Percentiles rank a stretch among this genome's conserved stretches.
These are phyloP conservation scores for Verticillium tricorpus DNA, from an alignment of 2,329 filamentous ascomycete species.

Conservation along the genomic window DNA sequence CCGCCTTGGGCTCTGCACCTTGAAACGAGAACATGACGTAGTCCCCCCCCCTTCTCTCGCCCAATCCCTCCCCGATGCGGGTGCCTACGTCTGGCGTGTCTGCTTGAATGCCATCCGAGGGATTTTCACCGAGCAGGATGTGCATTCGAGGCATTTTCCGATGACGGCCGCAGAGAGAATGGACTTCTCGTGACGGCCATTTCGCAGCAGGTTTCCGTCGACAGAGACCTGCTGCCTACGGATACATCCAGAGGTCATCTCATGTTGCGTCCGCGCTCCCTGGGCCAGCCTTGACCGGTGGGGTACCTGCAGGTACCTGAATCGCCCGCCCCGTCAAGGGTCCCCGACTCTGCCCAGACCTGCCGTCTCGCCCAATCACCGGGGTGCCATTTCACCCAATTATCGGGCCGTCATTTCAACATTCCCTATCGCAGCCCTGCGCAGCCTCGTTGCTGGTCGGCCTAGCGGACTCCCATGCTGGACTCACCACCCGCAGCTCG, in stretches of 20 bases:
- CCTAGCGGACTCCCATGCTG: too few relatives aligned
- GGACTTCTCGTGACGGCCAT: too few relatives aligned
- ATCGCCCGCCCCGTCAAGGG: not conserved
- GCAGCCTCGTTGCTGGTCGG: not conserved
- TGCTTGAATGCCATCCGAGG: not conserved
- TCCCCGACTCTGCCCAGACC: not conserved
- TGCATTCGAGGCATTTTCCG: not conserved
- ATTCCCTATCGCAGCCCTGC: not conserved
- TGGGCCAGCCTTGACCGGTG: not conserved
- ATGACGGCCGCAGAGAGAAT: too few relatives aligned
- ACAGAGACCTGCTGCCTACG: too few relatives aligned
- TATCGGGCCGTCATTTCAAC: not conserved
- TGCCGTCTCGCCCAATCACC: not conserved
- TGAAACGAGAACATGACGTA: not conserved
- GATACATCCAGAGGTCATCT: not conserved
- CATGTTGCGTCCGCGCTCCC: not conserved
- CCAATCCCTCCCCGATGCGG: not conserved
- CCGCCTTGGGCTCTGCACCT: not conserved
- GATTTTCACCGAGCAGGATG: not conserved
- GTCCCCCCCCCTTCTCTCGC: too few relatives aligned
- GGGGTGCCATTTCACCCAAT: not conserved
- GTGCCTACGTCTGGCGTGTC: not conserved
- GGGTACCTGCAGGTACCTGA: not conserved
- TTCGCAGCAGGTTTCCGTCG: too few relatives aligned
- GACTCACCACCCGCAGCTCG: not conserved